A percentile compares a stretch with the other conserved stretches of the same genome.
phyloP scores from a whole-genome alignment of 2,329 filamentous ascomycete genomes.

The Penicillium janthinellum region DNA sequence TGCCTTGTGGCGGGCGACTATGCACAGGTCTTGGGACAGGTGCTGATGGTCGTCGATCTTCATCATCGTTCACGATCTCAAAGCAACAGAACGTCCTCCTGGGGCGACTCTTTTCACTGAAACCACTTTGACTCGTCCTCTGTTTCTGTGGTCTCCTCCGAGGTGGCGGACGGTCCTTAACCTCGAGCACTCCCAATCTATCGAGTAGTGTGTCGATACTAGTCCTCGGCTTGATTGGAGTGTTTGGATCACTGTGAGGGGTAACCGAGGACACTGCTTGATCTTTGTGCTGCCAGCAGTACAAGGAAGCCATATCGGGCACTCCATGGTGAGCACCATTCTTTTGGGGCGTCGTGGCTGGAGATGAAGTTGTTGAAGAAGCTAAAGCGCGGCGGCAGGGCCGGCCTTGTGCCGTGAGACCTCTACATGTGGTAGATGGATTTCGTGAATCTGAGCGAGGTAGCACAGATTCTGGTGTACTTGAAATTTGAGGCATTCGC shows the following conservation, averaged over 20 bases:
- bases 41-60: constrained; percentile 27
- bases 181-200: constrained; percentile 71
- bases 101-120: constrained; percentile 19
- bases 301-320: constrained; percentile 52
- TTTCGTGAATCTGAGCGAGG: constrained; percentile 82
- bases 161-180: constrained; percentile 47
- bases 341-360: constrained; percentile 29
- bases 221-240: constrained; percentile 64
- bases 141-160: constrained; percentile 8
- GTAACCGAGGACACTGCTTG: constrained; percentile 59
- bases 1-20: constrained; percentile 9
- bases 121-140: constrained; percentile 12
- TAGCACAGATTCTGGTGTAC: constrained; percentile 80
- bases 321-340: constrained; percentile 25
- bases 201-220: constrained; percentile 88
- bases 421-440: constrained; percentile 80
- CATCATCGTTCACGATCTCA: constrained; percentile 29
- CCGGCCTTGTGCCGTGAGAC: constrained; percentile 78
- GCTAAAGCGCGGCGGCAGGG: constrained; percentile 76
- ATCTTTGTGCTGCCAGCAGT: constrained; percentile 95
- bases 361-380: constrained; percentile 41
- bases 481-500: constrained; percentile 62
- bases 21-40: constrained; percentile 25
- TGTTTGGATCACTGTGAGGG: constrained; percentile 17
- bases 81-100: constrained; percentile 39